Evolutionary conservation across 805 yeast genomes (phyloP).

Genomic region (Metschnikowia dekortorum): DNA sequence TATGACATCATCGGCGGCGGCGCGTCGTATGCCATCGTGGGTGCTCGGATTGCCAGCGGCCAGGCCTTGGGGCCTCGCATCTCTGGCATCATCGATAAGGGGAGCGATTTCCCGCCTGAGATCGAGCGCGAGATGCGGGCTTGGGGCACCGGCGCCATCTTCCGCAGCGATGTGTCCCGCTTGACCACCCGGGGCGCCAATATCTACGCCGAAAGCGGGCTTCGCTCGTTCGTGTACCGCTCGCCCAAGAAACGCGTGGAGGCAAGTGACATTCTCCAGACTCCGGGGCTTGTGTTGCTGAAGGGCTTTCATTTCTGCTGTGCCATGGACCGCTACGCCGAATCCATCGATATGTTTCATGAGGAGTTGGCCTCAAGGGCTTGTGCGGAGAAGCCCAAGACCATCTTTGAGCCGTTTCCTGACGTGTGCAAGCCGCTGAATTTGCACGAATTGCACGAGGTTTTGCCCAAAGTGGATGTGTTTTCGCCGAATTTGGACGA

Average conservation of each 20-base stretch:
- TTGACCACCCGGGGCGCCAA: conserved; percentile 81
- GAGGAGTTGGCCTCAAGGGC: neutral
- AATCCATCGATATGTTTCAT: conserved; percentile 38
- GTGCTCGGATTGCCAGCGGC: conserved; percentile 58
- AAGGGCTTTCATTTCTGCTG: conserved; percentile 68
- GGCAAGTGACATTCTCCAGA: conserved; percentile 46
- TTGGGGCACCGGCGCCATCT: conserved; percentile 62
- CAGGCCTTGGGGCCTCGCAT: conserved; percentile 30
- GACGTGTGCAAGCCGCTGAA: conserved; percentile 58
- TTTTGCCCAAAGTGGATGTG: conserved; percentile 48
- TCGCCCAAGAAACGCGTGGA: conserved; percentile 60
- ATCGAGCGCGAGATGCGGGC: conserved; percentile 41
- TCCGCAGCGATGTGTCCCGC: conserved; percentile 49
- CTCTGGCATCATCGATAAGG: conserved; percentile 76
- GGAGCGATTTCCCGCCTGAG: conserved; percentile 64
- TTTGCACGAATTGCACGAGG: conserved; percentile 23
- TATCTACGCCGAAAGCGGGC: conserved; percentile 58
- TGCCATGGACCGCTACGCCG: conserved; percentile 56
- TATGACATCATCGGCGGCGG: conserved; percentile 81
- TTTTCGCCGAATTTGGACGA: conserved; percentile 85
- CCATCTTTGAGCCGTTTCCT: conserved; percentile 87
- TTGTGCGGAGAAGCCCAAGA: conserved; percentile 27
- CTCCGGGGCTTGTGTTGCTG: conserved; percentile 32
- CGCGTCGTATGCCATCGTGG: conserved; percentile 75
- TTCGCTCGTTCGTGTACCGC: conserved; percentile 51